Conservation (phyloP, 148 eudicot genomes). For the Heliamphora exappendiculata region DNA sequence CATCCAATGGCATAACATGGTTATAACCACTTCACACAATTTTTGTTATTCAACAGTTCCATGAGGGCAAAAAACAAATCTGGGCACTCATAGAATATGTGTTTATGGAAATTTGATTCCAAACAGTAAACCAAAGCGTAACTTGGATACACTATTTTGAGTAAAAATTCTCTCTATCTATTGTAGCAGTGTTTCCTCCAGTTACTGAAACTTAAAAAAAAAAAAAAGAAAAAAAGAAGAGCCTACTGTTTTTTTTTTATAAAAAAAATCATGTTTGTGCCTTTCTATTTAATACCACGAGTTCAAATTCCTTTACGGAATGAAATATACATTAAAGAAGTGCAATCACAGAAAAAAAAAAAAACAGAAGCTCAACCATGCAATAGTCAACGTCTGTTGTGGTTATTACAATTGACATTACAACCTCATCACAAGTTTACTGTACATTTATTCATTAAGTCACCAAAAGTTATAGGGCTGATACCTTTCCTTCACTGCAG, state of each 20-base stretch:
- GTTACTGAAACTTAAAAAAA: not conserved
- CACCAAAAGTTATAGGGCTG: not conserved
- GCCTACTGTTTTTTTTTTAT: too few relatives aligned
- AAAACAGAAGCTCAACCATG: not conserved
- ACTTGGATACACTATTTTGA: not conserved
- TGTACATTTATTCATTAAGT: not conserved
- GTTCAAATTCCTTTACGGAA: not conserved
- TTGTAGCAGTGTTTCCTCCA: not conserved
- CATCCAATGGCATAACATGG: not conserved
- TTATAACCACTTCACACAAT: not conserved
- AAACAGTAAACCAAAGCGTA: not conserved
- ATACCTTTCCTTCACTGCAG: slow-evolving; percentile 66
- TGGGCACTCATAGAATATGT: not conserved
- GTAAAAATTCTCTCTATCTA: not conserved
- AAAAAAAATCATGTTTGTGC: not conserved
- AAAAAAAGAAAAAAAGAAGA: too few relatives aligned
- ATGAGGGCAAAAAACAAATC: not conserved
- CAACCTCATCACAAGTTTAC: not conserved
- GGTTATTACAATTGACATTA: not conserved
- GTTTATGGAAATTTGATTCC: not conserved
- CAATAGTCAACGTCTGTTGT: not conserved
- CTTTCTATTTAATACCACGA: not conserved
- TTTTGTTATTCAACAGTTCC: not conserved
- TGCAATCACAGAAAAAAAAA: not conserved
- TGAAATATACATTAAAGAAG: not conserved